These are phyloP conservation scores for Aspergillus tubingensis DNA, from an alignment of 2,329 filamentous ascomycete species.

Conservation along the genomic window DNA sequence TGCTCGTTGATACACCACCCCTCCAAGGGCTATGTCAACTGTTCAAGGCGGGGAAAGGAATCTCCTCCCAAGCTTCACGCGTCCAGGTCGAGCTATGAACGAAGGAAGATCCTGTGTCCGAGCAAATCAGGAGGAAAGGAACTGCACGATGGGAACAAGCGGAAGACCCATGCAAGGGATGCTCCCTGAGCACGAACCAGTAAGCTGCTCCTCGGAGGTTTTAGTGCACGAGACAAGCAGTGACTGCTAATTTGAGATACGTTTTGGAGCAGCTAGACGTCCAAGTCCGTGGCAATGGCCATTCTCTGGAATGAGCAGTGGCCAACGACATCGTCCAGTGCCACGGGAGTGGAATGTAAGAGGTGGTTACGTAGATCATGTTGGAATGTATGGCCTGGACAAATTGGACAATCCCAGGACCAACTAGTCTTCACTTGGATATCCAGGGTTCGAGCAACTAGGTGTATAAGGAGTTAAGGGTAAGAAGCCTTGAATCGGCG, in stretches of 20 bases:
- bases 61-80: constrained; percentile 32
- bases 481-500: constrained; percentile 18
- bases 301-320: constrained; percentile 35
- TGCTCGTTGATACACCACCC: constrained; percentile 35
- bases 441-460: constrained; percentile 22
- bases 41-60: constrained; percentile 30
- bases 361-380: constrained; percentile 27
- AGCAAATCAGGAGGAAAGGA: constrained; percentile 42
- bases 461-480: constrained; percentile 19
- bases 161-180: constrained; percentile 40
- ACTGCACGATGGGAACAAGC: constrained; percentile 35
- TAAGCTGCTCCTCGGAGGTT: constrained; percentile 40
- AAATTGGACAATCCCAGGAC: constrained; percentile 9
- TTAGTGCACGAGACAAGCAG: constrained; percentile 29
- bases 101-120: constrained; percentile 29
- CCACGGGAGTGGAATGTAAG: constrained; percentile 34
- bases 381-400: constrained; percentile 36
- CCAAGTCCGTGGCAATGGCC: constrained; percentile 33
- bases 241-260: constrained; percentile 18
- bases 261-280: constrained; percentile 27
- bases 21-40: constrained; percentile 40
- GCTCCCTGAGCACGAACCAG: constrained; percentile 37
- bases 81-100: constrained; percentile 35
- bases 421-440: constrained; percentile 16
- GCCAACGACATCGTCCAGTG: constrained; percentile 27